These are phyloP conservation scores for Pneumocystis wakefieldiae DNA, from an alignment of 1,139 yeast species.

Conservation along the genomic window DNA sequence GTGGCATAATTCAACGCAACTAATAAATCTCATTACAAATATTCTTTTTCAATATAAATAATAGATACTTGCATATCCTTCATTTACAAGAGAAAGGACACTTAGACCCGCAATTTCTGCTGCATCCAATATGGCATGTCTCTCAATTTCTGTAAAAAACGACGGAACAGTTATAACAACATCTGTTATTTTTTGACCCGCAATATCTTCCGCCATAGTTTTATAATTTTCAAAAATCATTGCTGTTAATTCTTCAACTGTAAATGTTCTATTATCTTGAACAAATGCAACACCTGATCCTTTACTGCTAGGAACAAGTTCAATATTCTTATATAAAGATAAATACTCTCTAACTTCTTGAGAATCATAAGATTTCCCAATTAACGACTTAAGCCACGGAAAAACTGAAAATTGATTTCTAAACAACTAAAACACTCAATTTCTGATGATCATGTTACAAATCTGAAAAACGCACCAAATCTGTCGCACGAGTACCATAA, in stretches of 20 bases:
- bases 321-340: conserved; percentile 46
- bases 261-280: conserved; percentile 34
- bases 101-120: conserved; percentile 56
- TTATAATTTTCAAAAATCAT: conserved; percentile 63
- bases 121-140: conserved; percentile 60
- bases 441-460: background rate
- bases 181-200: conserved; percentile 41
- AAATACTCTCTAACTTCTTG: conserved; percentile 32
- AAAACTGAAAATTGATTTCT: conserved; percentile 62
- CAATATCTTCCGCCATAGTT: conserved; percentile 42
- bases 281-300: conserved; percentile 45
- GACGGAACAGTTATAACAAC: conserved; percentile 68
- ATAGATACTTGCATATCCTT: conserved; percentile 38
- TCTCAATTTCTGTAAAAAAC: conserved; percentile 46
- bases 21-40: conserved; percentile 22
- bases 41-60: conserved; percentile 18
- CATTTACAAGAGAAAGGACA: conserved; percentile 60
- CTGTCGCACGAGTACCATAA: conserved; percentile 64
- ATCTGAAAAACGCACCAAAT: conserved; percentile 32
- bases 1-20: conserved; percentile 62
- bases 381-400: conserved; percentile 49
- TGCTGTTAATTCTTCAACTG: conserved; percentile 70
- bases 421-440: conserved; percentile 21
- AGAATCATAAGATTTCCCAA: conserved; percentile 45
- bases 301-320: conserved; percentile 33